Conservation (phyloP, 73 alveolate genomes). For the Loxodes magnus region DNA sequence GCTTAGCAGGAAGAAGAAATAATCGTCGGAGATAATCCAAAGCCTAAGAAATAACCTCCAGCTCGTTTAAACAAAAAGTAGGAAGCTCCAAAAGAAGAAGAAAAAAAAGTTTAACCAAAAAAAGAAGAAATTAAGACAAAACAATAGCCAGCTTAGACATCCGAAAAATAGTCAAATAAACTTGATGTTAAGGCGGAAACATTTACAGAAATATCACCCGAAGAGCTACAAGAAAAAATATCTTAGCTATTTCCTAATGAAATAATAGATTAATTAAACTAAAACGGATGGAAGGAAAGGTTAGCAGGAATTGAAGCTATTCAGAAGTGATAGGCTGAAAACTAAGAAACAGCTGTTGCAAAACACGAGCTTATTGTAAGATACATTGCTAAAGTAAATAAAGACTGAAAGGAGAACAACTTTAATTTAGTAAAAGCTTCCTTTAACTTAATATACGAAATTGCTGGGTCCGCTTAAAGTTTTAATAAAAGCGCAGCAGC, state of each 20-base stretch:
- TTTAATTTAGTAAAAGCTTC: constrained; percentile 69
- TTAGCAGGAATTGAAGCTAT: neutral
- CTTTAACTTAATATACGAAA: constrained; percentile 18
- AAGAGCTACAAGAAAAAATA: neutral
- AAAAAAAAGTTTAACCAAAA: constrained; percentile 6
- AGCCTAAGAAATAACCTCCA: no score
- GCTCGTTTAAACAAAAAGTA: no score
- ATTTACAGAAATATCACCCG: neutral
- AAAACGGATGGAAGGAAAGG: neutral
- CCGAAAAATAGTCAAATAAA: neutral
- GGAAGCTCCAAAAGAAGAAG: no score
- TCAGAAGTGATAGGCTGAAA: neutral
- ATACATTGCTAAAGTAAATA: constrained; percentile 24
- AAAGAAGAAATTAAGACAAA: constrained; percentile 13
- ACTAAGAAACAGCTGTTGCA: neutral
- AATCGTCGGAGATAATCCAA: no score
- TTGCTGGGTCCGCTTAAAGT: constrained; percentile 23
- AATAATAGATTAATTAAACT: neutral
- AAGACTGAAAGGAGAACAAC: constrained; percentile 84
- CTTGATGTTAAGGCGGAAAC: neutral
- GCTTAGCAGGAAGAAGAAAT: no score
- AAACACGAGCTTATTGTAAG: neutral
- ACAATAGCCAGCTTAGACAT: neutral
- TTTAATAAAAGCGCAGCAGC: constrained; percentile 46
- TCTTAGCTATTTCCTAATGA: neutral